Conservation (phyloP, 306 rosid genomes). For the Hippophae gyantsensis region DNA sequence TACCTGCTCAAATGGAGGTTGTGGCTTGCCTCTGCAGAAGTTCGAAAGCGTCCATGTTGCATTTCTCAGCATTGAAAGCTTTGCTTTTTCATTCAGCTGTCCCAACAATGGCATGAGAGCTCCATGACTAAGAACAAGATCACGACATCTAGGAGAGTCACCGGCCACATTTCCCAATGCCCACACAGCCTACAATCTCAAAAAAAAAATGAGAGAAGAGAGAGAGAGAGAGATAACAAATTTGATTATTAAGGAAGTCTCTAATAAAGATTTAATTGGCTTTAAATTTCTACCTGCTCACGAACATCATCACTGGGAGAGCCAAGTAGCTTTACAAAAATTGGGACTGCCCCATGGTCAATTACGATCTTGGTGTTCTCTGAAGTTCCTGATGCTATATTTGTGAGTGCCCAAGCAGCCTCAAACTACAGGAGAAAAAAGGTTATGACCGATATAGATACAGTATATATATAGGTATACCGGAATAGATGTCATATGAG, state of each 20-base stretch:
- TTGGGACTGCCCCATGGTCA: slow-evolving; percentile 88
- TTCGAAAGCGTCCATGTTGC: slow-evolving; percentile 93
- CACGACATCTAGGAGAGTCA: slow-evolving; percentile 91
- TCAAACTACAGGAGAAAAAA: slow-evolving; percentile 45
- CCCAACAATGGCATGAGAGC: slow-evolving; percentile 65
- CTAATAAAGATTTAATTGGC: not conserved
- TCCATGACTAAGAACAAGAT: slow-evolving; percentile 76
- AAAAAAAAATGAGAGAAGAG: not conserved
- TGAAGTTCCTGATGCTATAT: slow-evolving; percentile 90
- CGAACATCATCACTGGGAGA: slow-evolving; percentile 93
- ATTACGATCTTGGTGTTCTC: slow-evolving; percentile 87
- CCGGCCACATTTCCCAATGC: slow-evolving; percentile 96
- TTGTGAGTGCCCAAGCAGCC: slow-evolving; percentile 97
- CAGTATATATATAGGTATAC: not conserved
- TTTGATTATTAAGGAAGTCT: not conserved
- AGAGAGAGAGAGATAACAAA: not conserved
- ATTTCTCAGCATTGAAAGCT: slow-evolving; percentile 89
- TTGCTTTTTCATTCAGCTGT: slow-evolving; percentile 84
- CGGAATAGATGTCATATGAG: not conserved
- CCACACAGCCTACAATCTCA: slow-evolving; percentile 72
- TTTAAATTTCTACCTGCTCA: slow-evolving; percentile 55
- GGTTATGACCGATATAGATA: slow-evolving; percentile 3
- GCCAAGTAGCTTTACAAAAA: slow-evolving; percentile 75
- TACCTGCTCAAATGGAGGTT: slow-evolving; percentile 81
- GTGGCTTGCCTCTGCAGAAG: slow-evolving; percentile 94